phyloP scores from a whole-genome alignment of 2,329 filamentous ascomycete genomes.

The Aspergillus fructus region DNA sequence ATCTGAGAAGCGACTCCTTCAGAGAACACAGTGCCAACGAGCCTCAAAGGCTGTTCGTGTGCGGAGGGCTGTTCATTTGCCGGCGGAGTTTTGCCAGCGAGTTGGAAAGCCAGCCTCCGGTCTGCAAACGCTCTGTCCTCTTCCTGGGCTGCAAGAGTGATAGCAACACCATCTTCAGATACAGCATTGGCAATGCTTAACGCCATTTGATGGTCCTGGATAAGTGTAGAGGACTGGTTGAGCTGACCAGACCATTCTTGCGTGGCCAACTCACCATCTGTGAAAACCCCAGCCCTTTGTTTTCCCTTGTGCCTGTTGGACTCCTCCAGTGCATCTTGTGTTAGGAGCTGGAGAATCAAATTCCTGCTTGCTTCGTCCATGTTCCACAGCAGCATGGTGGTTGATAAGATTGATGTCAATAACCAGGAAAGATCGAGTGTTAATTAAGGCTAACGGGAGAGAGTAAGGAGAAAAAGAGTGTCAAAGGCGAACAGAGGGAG shows the following conservation, averaged over 20 bases:
- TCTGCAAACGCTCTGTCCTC: conserved; percentile 7
- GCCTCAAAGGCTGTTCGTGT: neutral
- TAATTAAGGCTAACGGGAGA: neutral
- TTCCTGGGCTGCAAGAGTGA: conserved; percentile 6
- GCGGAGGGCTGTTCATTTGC: neutral
- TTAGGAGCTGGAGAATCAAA: conserved; percentile 1
- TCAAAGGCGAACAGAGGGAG: no score
- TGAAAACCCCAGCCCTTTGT: neutral
- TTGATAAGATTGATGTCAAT: neutral
- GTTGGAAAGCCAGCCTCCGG: neutral
- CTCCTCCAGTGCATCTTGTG: neutral
- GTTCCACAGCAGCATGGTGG: neutral
- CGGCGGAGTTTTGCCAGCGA: neutral
- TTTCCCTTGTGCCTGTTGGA: neutral
- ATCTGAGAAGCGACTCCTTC: neutral
- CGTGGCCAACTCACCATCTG: conserved; percentile 5
- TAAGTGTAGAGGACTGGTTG: neutral
- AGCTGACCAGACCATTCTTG: conserved; percentile 6
- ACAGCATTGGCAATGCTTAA: conserved; percentile 2
- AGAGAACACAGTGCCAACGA: neutral
- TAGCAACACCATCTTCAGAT: conserved; percentile 7
- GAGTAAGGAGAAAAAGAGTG: neutral
- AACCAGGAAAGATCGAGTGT: neutral
- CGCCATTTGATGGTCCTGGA: conserved; percentile 3
- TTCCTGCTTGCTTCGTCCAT: conserved; percentile 5